Percentiles rank a stretch among this genome's conserved stretches.
phyloP scores from a whole-genome alignment of 169 alveolate genomes.

The Babesia sp. region DNA sequence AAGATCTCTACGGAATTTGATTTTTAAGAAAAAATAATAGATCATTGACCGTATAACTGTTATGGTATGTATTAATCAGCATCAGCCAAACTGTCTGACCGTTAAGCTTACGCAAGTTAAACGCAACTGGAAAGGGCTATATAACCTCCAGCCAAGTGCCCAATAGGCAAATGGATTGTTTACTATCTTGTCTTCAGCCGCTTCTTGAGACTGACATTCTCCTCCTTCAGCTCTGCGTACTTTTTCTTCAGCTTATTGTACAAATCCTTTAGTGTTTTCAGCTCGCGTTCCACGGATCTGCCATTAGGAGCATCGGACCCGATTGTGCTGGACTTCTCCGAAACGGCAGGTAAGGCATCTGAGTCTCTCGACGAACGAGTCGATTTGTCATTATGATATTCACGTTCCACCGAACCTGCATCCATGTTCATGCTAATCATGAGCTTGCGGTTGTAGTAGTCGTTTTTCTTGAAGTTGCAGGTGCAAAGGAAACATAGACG shows the following conservation, averaged over 20 bases:
- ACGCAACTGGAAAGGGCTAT: too few relatives aligned
- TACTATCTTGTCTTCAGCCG: constrained; percentile 3
- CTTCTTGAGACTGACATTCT: constrained; percentile 19
- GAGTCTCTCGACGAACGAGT: neutral
- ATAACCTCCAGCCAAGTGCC: too few relatives aligned
- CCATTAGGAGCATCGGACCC: neutral
- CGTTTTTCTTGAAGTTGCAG: constrained; percentile 63
- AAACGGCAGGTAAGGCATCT: neutral
- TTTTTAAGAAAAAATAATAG: too few relatives aligned
- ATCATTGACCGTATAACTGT: too few relatives aligned
- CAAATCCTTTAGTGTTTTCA: constrained; percentile 13
- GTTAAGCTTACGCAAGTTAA: too few relatives aligned
- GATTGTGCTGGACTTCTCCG: neutral
- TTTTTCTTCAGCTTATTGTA: constrained; percentile 10
- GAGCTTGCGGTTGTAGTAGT: constrained; percentile 52
- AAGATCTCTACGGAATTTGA: too few relatives aligned
- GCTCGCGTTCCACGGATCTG: neutral
- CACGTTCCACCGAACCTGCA: neutral
- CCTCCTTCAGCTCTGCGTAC: constrained; percentile 38
- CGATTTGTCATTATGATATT: neutral
- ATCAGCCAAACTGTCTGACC: too few relatives aligned
- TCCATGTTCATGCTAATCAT: neutral
- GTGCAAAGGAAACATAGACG: constrained; percentile 65
- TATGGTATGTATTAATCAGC: too few relatives aligned
- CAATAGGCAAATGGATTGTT: too few relatives aligned